Conservation (phyloP, 495 filamentous ascomycete genomes). For the Lophiostoma macrostomum region DNA sequence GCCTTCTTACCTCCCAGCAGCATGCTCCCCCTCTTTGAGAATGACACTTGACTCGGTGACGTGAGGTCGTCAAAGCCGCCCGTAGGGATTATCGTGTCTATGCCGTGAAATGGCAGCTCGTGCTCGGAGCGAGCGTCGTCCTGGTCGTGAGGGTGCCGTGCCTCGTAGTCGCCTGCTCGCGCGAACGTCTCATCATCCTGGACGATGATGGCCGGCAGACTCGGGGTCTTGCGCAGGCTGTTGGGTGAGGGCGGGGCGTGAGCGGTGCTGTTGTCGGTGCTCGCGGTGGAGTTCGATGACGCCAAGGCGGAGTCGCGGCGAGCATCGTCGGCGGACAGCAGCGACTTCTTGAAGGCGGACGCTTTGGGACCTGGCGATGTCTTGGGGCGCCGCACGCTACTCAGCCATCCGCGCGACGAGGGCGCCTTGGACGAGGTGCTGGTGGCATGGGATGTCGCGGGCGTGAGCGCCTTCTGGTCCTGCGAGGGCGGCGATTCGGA, state of each 20-base stretch:
- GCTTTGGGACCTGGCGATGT: constrained; percentile 30
- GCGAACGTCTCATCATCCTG: constrained; percentile 31
- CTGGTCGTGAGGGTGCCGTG: constrained; percentile 4
- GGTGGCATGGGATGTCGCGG: constrained; percentile 6
- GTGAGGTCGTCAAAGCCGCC: constrained; percentile 53
- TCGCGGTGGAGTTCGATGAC: constrained; percentile 47
- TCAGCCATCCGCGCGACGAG: constrained; percentile 29
- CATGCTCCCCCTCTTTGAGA: constrained; percentile 64
- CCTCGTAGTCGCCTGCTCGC: constrained; percentile 9
- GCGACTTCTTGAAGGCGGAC: constrained; percentile 22
- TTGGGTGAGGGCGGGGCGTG: constrained; percentile 35
- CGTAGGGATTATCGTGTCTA: constrained; percentile 57
- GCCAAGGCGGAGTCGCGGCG: constrained; percentile 57
- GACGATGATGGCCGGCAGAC: constrained; percentile 42
- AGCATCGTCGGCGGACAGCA: constrained; percentile 33
- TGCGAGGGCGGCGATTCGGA: neutral
- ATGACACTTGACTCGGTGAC: constrained; percentile 50
- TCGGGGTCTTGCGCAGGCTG: constrained; percentile 32
- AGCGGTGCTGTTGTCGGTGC: constrained; percentile 46
- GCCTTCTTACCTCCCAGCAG: constrained; percentile 57
- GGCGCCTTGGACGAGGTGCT: constrained; percentile 11
- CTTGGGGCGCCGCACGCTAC: constrained; percentile 28
- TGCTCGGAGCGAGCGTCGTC: neutral
- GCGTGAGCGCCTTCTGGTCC: constrained; percentile 2
- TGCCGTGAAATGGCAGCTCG: constrained; percentile 46